Conservation (phyloP, 345 rosid genomes). For the Euphorbia tirucalli region DNA sequence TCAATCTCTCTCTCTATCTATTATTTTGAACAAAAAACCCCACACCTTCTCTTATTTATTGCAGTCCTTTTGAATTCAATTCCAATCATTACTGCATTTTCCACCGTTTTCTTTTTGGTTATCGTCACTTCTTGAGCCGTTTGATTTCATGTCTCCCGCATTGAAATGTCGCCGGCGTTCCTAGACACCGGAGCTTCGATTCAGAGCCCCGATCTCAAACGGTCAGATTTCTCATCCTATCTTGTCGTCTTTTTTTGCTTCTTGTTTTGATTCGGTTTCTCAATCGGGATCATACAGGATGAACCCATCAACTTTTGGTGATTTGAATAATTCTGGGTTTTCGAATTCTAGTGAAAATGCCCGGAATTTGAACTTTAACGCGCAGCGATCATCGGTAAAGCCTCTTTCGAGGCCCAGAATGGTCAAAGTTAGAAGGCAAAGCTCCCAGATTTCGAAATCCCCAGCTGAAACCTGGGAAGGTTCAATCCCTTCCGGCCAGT, state of each 20-base stretch:
- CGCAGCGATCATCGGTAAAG: constrained; percentile 39
- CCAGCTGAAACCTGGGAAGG: constrained; percentile 26
- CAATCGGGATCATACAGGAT: constrained; percentile 20
- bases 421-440: constrained; percentile 52
- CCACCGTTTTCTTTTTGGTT: constrained; percentile 10
- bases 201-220: constrained; percentile 16
- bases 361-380: constrained; percentile 34
- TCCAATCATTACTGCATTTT: not conserved
- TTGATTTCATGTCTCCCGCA: constrained; percentile 40
- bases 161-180: constrained; percentile 44
- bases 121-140: constrained; percentile 3
- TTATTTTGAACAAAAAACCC: not conserved
- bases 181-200: constrained; percentile 33
- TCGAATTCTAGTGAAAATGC: constrained; percentile 32
- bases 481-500: constrained; percentile 48
- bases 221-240: constrained; percentile 32
- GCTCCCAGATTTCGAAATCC: constrained; percentile 38
- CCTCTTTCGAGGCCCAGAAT: constrained; percentile 60
- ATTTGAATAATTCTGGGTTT: constrained; percentile 45
- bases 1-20: not conserved
- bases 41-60: not conserved
- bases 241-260: not conserved
- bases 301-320: constrained; percentile 48
- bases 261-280: not conserved
- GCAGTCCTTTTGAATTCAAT: not conserved